Percentiles rank a stretch among this genome's conserved stretches.
Evolutionary conservation across 2,329 filamentous ascomycete species (phyloP).

Genomic region (Cryphonectria naterciae): DNA sequence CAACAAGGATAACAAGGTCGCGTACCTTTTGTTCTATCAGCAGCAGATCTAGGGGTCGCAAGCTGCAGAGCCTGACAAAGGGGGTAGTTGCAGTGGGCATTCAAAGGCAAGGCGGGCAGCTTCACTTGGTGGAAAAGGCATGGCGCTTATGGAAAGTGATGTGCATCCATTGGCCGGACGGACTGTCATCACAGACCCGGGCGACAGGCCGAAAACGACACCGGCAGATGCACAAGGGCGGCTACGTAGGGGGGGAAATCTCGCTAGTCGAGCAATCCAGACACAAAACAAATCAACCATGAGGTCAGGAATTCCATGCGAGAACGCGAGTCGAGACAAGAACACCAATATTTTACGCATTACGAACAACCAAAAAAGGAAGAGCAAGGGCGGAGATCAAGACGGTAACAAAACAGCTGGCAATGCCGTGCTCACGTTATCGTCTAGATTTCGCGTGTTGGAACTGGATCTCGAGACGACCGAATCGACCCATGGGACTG

Average conservation of each 20-base stretch:
- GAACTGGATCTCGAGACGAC: background rate
- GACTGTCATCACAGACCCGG: background rate
- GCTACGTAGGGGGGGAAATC: background rate
- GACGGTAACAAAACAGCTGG: background rate
- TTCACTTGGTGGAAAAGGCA: background rate
- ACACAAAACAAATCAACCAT: background rate
- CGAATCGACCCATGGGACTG: background rate
- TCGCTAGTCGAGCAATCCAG: background rate
- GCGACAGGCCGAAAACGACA: background rate
- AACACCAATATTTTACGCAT: background rate
- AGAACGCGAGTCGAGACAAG: background rate
- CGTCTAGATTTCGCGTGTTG: background rate
- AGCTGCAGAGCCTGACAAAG: background rate
- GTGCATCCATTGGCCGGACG: background rate
- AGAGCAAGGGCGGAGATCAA: background rate
- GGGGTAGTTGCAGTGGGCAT: background rate
- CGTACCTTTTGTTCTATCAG: constrained; percentile 96
- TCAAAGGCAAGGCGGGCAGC: background rate
- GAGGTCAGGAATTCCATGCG: background rate
- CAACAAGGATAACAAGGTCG: constrained; percentile 88
- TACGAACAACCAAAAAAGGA: background rate
- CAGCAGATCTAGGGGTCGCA: constrained; percentile 19
- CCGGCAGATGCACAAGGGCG: background rate
- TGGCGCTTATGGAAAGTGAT: no score
- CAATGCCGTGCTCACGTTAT: background rate